Percentiles rank a stretch among this genome's conserved stretches.
Conservation (phyloP, 768 basidiomycete species). For the Suillus americanus region DNA sequence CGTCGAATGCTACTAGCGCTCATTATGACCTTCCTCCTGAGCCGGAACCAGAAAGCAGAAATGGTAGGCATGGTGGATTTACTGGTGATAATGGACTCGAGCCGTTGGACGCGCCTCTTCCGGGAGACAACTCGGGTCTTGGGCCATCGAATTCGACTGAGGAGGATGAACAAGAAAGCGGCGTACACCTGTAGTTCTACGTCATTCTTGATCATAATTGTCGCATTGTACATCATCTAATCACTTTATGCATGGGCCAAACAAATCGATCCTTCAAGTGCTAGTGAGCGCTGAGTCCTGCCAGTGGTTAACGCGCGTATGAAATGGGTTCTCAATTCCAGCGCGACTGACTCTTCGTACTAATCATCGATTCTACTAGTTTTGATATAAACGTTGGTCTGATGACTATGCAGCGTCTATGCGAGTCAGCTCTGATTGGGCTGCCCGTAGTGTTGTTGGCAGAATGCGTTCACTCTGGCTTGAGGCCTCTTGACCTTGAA, state of each 20-base stretch:
- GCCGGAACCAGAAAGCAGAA: not conserved
- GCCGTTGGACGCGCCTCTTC: not conserved
- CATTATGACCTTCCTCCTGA: slow-evolving; percentile 2
- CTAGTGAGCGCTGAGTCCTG: not conserved
- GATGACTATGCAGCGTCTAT: not conserved
- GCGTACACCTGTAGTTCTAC: not conserved
- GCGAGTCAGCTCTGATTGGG: not conserved
- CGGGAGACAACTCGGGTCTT: not conserved
- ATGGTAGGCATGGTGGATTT: not conserved
- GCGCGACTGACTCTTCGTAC: not conserved
- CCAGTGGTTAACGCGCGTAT: not conserved
- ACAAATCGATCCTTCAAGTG: not conserved
- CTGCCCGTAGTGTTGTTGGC: no score
- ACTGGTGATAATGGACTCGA: not conserved
- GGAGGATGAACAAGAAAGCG: not conserved
- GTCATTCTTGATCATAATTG: not conserved
- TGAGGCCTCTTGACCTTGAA: no score
- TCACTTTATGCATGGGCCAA: not conserved
- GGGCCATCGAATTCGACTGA: not conserved
- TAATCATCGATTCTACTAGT: not conserved
- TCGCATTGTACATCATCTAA: not conserved
- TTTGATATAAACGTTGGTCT: not conserved
- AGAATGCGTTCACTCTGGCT: no score
- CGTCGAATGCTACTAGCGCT: not conserved
- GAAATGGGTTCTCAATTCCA: not conserved